Evolutionary conservation across 1,139 yeast genomes (phyloP), one percentile per base, ranked within the genome.

Genomic region (Suhomyces chickasaworum): DNA sequence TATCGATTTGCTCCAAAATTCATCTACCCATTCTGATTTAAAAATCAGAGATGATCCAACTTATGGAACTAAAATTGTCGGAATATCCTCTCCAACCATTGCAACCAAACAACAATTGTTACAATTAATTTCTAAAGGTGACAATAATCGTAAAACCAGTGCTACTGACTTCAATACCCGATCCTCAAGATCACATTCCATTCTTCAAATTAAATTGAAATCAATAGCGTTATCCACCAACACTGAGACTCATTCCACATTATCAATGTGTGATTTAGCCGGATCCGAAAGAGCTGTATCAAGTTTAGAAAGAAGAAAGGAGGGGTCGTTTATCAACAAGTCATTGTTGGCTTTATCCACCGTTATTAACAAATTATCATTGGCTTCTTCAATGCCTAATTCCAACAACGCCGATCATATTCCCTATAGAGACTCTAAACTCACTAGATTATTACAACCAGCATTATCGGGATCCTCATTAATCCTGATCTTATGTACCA

Each of bases 271-370:
- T 72, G 99, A 93, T 67, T 76, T 93, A 59, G 99, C 99, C 0
- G 99, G 99, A 18, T 87, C 96, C 15, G 99, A 93, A 65, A 77
- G 89, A 47, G 98, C 97, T 0, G 85, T 95, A 0, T 77, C 86
- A 1, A 89, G 90, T 59, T 68, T 76, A 0, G 97, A 85, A 57
- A 77, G 98, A 57, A 73, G 97, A 48, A 88, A 89, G 63, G 98
- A 93, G 68, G 98, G 98, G 17, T 81, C 97, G 0, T 91, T 78
- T 61, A 93, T 93, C 60, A 93, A 93, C 69, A 89, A 89, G 62
- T 90, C 97, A 0, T 75, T 91, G 38, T 71, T 93, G 48, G 95
- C 98, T 0, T 75, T 91, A 45, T 90, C 97, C 8, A 89, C 96
- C 0, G 97, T 91, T 15, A 89, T 91, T 46, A 83, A 95, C 29